These are phyloP conservation scores for Penicillium concentricum DNA, from an alignment of 2,329 filamentous ascomycete species.

Conservation along the genomic window DNA sequence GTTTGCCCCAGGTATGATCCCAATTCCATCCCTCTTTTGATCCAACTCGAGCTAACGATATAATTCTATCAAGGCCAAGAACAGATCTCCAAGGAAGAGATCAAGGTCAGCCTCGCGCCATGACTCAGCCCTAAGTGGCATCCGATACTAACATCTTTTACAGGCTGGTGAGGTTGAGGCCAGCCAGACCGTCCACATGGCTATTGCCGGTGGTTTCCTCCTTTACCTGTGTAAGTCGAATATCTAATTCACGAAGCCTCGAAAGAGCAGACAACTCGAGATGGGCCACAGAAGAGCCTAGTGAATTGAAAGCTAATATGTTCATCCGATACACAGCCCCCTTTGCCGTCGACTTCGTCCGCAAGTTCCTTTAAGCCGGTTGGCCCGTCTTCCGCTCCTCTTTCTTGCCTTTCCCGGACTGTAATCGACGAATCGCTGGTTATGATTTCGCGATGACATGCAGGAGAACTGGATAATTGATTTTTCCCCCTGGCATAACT, in stretches of 20 bases:
- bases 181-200: constrained; percentile 54
- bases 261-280: neutral
- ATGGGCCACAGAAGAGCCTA: neutral
- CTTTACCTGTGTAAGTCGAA: constrained; percentile 60
- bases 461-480: neutral
- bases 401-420: neutral
- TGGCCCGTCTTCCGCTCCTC: constrained; percentile 1
- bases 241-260: neutral
- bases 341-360: constrained; percentile 51
- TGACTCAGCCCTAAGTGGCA: neutral
- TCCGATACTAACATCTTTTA: constrained; percentile 7
- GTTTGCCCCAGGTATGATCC: constrained; percentile 35
- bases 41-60: neutral
- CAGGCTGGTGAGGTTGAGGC: constrained; percentile 56
- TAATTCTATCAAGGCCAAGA: constrained; percentile 36
- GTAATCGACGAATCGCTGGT: constrained; percentile 8
- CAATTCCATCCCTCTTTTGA: neutral
- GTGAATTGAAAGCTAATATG: neutral
- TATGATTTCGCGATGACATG: constrained; percentile 6
- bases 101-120: constrained; percentile 35
- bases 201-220: constrained; percentile 53
- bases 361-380: constrained; percentile 45
- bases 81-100: constrained; percentile 48
- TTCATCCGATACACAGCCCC: constrained; percentile 37
- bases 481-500: constrained; percentile 1